Percentiles rank a stretch among this genome's conserved stretches.
Evolutionary conservation across 768 basidiomycete species (phyloP).

Genomic region (Mycena metata): DNA sequence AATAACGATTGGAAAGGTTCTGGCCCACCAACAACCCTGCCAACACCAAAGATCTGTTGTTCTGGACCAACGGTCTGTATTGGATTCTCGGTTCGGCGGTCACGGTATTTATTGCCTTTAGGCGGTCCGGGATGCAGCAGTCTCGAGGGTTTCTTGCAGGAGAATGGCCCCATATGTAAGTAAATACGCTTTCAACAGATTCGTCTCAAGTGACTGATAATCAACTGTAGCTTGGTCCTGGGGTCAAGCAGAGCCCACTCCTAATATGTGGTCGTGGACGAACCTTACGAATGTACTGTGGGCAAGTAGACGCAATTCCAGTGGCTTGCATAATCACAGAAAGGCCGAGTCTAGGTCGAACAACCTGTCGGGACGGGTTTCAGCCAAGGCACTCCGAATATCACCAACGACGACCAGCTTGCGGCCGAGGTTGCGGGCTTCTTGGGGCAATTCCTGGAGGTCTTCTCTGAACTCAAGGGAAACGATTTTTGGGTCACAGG

Average conservation of each 20-base stretch:
- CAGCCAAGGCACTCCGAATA: slow-evolving; percentile 74
- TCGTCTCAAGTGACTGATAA: neutral
- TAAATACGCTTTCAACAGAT: slow-evolving; percentile 45
- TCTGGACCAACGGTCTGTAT: slow-evolving; percentile 66
- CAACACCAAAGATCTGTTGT: slow-evolving; percentile 71
- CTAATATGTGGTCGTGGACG: slow-evolving; percentile 78
- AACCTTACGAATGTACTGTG: slow-evolving; percentile 76
- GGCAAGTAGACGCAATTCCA: slow-evolving; percentile 39
- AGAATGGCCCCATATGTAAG: slow-evolving; percentile 72
- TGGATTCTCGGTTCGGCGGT: no score
- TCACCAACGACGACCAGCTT: slow-evolving; percentile 70
- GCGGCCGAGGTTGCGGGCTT: slow-evolving; percentile 67
- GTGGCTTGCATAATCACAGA: neutral
- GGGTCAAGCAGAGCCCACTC: slow-evolving; percentile 57
- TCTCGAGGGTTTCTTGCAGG: slow-evolving; percentile 75
- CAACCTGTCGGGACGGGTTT: slow-evolving; percentile 85
- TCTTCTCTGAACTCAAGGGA: slow-evolving; percentile 76
- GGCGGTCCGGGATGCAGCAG: slow-evolving; percentile 82
- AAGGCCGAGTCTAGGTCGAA: slow-evolving; percentile 54
- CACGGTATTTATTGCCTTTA: slow-evolving; percentile 50
- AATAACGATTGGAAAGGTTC: slow-evolving; percentile 62
- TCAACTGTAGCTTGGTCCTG: slow-evolving; percentile 58
- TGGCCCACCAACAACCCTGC: slow-evolving; percentile 76
- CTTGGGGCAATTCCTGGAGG: slow-evolving; percentile 73
- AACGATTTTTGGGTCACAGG: slow-evolving; percentile 75